Conservation (phyloP, 1,284 basidiomycete species). For the Cutaneotrichosporon cutaneum region DNA sequence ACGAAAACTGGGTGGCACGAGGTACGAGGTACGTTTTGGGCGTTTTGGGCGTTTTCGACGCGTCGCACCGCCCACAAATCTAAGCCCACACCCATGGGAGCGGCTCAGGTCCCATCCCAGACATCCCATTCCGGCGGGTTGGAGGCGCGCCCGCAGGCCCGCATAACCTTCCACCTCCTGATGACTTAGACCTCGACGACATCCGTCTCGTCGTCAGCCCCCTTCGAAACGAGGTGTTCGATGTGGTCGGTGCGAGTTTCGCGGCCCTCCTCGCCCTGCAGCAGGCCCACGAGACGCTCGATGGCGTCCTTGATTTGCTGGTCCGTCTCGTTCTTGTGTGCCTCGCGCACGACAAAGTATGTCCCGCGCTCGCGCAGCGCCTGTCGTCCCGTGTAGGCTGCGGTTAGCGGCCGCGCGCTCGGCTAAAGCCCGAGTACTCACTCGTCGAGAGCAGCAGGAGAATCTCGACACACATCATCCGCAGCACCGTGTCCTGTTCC, state of each 20-base stretch:
- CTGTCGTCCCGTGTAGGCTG: conserved; percentile 76
- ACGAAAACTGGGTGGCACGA: neutral
- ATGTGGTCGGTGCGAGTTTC: conserved; percentile 56
- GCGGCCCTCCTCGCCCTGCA: conserved; percentile 68
- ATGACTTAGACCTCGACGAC: neutral
- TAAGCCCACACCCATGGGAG: neutral
- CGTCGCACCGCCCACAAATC: neutral
- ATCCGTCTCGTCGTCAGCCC: conserved; percentile 22
- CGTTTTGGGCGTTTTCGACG: neutral
- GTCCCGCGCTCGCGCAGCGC: conserved; percentile 75
- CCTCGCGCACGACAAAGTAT: conserved; percentile 78
- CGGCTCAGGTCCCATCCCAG: neutral
- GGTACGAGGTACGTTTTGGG: neutral
- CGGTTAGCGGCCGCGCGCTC: neutral
- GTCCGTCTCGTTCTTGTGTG: conserved; percentile 76
- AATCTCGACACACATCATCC: conserved; percentile 84
- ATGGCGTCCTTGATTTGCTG: conserved; percentile 69
- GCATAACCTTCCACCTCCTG: no score
- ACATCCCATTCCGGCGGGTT: no score
- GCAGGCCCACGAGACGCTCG: conserved; percentile 68
- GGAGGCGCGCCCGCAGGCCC: neutral
- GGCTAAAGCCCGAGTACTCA: conserved; percentile 31
- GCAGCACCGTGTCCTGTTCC: conserved; percentile 74
- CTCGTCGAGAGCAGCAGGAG: conserved; percentile 83
- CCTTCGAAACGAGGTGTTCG: conserved; percentile 57